Conservation (phyloP, 805 yeast genomes). For the Kodamaea lidongshanica region DNA sequence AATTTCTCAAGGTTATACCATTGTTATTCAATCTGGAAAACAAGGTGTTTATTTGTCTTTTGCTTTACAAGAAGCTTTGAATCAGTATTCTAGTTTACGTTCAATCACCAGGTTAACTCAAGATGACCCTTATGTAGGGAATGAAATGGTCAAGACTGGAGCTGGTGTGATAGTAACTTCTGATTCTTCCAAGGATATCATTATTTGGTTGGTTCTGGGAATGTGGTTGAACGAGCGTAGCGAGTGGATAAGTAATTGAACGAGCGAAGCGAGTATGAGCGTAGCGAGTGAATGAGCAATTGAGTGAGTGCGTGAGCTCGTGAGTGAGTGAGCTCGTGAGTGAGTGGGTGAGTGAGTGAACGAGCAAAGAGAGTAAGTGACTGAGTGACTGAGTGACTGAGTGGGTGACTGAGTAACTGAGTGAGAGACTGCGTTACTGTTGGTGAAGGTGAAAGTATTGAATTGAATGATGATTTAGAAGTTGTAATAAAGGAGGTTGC, state of each 20-base stretch:
- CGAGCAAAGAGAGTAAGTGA: too few relatives aligned
- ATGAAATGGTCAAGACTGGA: slow-evolving; percentile 82
- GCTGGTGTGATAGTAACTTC: slow-evolving; percentile 70
- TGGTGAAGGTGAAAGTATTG: slow-evolving; percentile 15
- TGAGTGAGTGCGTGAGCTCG: too few relatives aligned
- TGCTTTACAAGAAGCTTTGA: slow-evolving; percentile 84
- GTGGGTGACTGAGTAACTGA: too few relatives aligned
- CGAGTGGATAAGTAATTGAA: too few relatives aligned
- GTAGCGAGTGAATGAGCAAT: too few relatives aligned
- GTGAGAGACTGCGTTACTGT: too few relatives aligned
- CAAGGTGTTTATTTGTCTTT: slow-evolving; percentile 49
- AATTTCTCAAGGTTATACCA: slow-evolving; percentile 78
- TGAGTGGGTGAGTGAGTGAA: too few relatives aligned
- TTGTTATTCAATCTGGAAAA: slow-evolving; percentile 53
- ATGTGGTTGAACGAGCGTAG: too few relatives aligned
- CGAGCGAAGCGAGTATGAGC: too few relatives aligned
- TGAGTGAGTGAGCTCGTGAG: too few relatives aligned
- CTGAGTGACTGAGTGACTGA: too few relatives aligned
- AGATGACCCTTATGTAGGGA: slow-evolving; percentile 54
- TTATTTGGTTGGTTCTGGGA: slow-evolving; percentile 50
- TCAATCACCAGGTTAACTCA: slow-evolving; percentile 53
- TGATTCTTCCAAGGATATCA: slow-evolving; percentile 46
- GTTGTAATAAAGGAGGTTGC: slow-evolving; percentile 66
- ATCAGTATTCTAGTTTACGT: slow-evolving; percentile 84
- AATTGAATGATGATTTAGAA: slow-evolving; percentile 16